Evolutionary conservation across 768 basidiomycete species (phyloP).

Genomic region (Serendipita sp.): DNA sequence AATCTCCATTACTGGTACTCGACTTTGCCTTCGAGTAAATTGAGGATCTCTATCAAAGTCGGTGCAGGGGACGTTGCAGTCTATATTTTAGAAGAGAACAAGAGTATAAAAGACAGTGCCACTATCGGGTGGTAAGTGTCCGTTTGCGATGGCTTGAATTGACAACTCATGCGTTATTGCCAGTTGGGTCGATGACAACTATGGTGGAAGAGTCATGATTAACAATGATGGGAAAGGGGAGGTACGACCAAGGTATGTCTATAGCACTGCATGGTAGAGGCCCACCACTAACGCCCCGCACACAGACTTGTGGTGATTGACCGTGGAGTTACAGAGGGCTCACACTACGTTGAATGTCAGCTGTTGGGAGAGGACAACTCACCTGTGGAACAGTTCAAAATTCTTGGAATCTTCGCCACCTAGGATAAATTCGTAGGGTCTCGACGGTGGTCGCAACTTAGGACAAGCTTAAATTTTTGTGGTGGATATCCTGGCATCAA

Average conservation of each 20-base stretch:
- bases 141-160: neutral
- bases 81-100: conserved; percentile 65
- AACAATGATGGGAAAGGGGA: conserved; percentile 49
- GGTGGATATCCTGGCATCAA: too few relatives aligned
- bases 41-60: conserved; percentile 70
- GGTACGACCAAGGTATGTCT: neutral
- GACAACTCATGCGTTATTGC: neutral
- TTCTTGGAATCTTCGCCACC: conserved; percentile 78
- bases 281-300: neutral
- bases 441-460: too few relatives aligned
- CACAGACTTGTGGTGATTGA: conserved; percentile 77
- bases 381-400: conserved; percentile 67
- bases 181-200: conserved; percentile 96
- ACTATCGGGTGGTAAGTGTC: conserved; percentile 24
- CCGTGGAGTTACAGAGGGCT: conserved; percentile 64
- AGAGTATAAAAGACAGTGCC: conserved; percentile 44
- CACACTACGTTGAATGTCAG: conserved; percentile 87
- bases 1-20: conserved; percentile 90
- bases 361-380: conserved; percentile 76
- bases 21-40: conserved; percentile 61
- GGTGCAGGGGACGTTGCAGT: conserved; percentile 86
- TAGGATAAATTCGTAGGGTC: conserved; percentile 16
- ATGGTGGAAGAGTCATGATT: conserved; percentile 54
- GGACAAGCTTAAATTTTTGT: too few relatives aligned
- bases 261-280: neutral